Base-by-base conservation (phyloP, 768 basidiomycete species). In the Kwoniella shandongensis region DNA sequence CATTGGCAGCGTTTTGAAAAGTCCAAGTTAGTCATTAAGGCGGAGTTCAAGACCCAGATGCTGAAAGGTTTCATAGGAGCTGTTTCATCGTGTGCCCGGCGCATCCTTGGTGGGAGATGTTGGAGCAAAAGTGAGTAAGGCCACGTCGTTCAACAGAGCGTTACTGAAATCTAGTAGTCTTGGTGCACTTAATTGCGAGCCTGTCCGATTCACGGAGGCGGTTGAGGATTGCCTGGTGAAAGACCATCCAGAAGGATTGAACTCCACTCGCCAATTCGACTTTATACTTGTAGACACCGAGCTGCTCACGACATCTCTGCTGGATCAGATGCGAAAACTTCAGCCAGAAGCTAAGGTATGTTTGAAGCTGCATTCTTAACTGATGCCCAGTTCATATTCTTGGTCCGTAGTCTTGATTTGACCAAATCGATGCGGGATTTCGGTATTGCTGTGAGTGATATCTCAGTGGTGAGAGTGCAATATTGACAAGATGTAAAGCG, bases 301-400 rank as follows among this genome's bases (percentile, higher is more conserved):
- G 7, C 29, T 66, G 23, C 23, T 62, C 18, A 36, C 57, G 18
- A 26, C 30, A 20, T 46, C 57, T 2, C 23, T 48, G 6, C 18
- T 69, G 23, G n/a, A 30, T 3, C 23, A 54, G 40, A 60, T 67
- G 63, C 45, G 48, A 45, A 26, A 52, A 26, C 36, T 57, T n/a
- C 59, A 70, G 45, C 58, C 63, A 3, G 47, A 51, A 3, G 56
- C 65, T 10, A 63, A 61, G 54, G 70, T 66, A 18, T 44, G 51
- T 59, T 41, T 17, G 25, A 1, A 10, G 20, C 15, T 18, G 6
- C 41, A 2, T 44, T 4, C 15, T 8, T 36, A 17, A 36, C 35
- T n/a, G n/a, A n/a, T n/a, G n/a, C n/a, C n/a, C 41, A 74, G 68
- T 62, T 72, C 39, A 53, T 67, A 30, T 70, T 61, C 35, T 54